Base-by-base conservation (phyloP, 805 yeast species). In the Ogataea thermomethanolica region DNA sequence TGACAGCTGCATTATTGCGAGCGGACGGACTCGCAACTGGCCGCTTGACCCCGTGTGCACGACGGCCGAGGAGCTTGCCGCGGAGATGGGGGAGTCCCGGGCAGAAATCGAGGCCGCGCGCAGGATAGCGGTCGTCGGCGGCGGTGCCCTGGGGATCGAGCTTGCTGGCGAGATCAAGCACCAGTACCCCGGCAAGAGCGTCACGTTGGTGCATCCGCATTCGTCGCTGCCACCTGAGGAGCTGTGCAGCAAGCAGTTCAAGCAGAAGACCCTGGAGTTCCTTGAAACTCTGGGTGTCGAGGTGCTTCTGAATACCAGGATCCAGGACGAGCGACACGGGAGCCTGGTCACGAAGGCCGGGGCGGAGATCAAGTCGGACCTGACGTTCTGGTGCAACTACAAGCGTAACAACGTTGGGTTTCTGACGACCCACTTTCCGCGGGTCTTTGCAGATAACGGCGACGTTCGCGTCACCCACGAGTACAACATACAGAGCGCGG, bases 71-170 rank as follows among this genome's bases (percentile, higher is more conserved):
- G 54, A 52, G 7, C 74, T 62, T 47, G 41, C 67, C 21, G 42
- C 54, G 13, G 81, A 76, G 47, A 74, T 76, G 77, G 35, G 43
- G 4, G 48, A 52, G 14, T 61, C 66, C 27, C 49, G 50, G 21
- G 47, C 50, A 1, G 53, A 56, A n/a, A 63, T 76, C 34, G 55
- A 53, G 11, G 31, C 42, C 3, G 64, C 70, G 11, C 54, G 68
- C 8, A 55, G 62, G 5, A 62, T 76, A n/a, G 66, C 73, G 5
- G 58, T 70, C 8, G 66, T 73, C 39, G 80, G 80, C 7, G 78
- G 71, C 11, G 80, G 80, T 14, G 74, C 78, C 1, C 55, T 73
- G 15, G 79, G 79, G 2, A 66, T 73, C 31, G 79, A 75, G 51
- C 57, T 70, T 20, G 73, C 76, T 1, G 75, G 70, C 23, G 79